Evolutionary conservation across 202 grass and related monocot species (phyloP).

Genomic region (Schoenoplectus tabernaemontani): DNA sequence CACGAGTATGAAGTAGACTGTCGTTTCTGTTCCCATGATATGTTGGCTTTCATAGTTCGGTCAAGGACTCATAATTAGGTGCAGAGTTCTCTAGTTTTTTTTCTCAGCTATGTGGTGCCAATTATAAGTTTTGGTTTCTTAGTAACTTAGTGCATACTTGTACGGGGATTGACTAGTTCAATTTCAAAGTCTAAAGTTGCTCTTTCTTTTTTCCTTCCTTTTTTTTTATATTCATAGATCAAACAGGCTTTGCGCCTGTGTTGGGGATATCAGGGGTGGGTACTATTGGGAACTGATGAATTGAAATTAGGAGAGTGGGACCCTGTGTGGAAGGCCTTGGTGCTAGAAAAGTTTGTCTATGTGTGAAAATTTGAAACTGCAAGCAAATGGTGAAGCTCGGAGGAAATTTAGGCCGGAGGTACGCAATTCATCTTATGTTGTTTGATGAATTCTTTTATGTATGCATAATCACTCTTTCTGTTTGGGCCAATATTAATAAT

Average conservation of each 20-base stretch:
- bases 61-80: neutral
- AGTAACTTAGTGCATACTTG: too few relatives aligned
- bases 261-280: neutral
- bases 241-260: neutral
- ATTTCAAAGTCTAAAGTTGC: neutral
- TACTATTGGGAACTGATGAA: neutral
- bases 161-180: neutral
- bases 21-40: neutral
- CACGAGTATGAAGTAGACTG: too few relatives aligned
- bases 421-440: neutral
- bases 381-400: constrained; percentile 3
- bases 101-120: neutral
- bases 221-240: neutral
- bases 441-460: neutral
- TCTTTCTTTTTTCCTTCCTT: neutral
- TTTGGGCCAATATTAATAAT: neutral
- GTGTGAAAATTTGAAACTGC: constrained; percentile 2
- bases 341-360: constrained; percentile 9
- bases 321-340: neutral
- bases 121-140: neutral
- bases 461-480: neutral
- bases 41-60: too few relatives aligned
- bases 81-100: neutral
- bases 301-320: neutral
- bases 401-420: constrained; percentile 19